These are phyloP conservation scores for Eutrema yunnanense DNA, from an alignment of 345 rosid species.

Conservation along the genomic window DNA sequence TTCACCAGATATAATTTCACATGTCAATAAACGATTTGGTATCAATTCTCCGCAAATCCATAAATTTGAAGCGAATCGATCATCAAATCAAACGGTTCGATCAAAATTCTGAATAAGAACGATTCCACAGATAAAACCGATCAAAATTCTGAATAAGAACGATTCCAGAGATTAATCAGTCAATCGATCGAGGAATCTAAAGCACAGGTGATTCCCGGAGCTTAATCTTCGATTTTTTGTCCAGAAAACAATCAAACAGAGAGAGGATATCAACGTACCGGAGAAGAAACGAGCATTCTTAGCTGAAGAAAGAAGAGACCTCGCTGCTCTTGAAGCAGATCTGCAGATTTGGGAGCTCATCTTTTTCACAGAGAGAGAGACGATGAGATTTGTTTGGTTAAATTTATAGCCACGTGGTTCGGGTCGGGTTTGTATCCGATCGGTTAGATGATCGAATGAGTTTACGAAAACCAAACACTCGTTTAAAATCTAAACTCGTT, in stretches of 20 bases:
- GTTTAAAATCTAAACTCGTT: background rate
- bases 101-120: background rate
- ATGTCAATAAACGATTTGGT: background rate
- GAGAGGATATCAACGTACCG: slow-evolving; percentile 25
- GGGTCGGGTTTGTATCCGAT: background rate
- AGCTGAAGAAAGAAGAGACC: slow-evolving; percentile 69
- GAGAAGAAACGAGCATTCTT: slow-evolving; percentile 61
- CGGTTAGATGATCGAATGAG: background rate
- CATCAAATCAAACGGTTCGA: background rate
- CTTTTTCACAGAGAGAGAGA: background rate
- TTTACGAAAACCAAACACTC: too few relatives aligned
- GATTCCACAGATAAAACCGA: too few relatives aligned
- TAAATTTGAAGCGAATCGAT: background rate
- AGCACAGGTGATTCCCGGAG: background rate
- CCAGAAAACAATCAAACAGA: background rate
- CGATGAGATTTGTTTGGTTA: background rate
- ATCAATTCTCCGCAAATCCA: background rate
- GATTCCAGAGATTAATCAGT: background rate
- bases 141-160: background rate
- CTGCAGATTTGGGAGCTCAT: slow-evolving; percentile 45
- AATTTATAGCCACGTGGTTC: slow-evolving; percentile 14
- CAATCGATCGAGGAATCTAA: background rate
- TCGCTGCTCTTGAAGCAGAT: slow-evolving; percentile 75
- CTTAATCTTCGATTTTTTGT: background rate
- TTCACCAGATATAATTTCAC: background rate